These are phyloP conservation scores for Vaccinium corymbosum DNA, from an alignment of 148 eudicot species.

Conservation along the genomic window DNA sequence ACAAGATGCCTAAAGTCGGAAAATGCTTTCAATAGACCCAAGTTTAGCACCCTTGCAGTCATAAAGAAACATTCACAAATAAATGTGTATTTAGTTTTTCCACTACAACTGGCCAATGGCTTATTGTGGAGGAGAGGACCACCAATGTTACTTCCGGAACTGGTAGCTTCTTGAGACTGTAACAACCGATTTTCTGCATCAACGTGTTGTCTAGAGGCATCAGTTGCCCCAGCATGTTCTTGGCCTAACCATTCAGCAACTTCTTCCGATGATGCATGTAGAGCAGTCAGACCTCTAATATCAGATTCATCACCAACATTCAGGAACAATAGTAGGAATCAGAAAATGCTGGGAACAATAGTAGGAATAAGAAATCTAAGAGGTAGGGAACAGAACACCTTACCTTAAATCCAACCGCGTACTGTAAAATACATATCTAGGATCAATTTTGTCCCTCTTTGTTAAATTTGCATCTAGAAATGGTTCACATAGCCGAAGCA, in stretches of 20 bases:
- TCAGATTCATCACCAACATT: conserved; percentile 14
- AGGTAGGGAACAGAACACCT: conserved; percentile 19
- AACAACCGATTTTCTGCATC: conserved; percentile 46
- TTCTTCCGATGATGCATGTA: conserved; percentile 97
- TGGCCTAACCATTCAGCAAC: conserved; percentile 56
- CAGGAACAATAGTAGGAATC: conserved; percentile 5
- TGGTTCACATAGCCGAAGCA: conserved; percentile 94
- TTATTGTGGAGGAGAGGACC: conserved; percentile 35
- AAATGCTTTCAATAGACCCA: conserved; percentile 89
- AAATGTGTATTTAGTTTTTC: conserved; percentile 58
- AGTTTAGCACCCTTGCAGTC: conserved; percentile 95
- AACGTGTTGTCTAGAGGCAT: conserved; percentile 21
- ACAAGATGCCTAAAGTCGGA: conserved; percentile 95
- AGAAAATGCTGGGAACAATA: background rate
- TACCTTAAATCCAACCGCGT: conserved; percentile 79
- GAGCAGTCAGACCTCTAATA: conserved; percentile 77
- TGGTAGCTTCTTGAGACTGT: conserved; percentile 60
- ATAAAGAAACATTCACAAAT: conserved; percentile 98
- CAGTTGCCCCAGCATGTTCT: conserved; percentile 35
- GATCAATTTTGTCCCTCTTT: conserved; percentile 82
- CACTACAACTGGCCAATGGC: conserved; percentile 36
- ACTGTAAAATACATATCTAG: conserved; percentile 65
- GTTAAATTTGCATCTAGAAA: conserved; percentile 78
- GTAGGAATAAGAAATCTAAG: background rate
- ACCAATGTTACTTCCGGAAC: conserved; percentile 45